These are phyloP conservation scores for Colletotrichum tropicicola DNA, from an alignment of 2,329 filamentous ascomycete genomes.

Conservation along the genomic window DNA sequence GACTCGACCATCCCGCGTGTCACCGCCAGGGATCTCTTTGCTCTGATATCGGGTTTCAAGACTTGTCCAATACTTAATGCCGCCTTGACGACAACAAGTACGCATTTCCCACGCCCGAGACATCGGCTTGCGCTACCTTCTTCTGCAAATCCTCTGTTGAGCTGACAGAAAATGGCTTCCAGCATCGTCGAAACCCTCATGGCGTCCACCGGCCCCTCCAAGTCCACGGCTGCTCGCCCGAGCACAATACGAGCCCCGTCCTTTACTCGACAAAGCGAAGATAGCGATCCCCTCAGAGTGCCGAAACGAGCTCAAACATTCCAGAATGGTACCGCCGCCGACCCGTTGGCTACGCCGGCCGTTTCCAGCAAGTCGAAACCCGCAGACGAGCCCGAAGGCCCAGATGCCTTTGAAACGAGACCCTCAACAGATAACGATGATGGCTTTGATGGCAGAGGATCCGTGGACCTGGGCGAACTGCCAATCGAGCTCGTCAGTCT, in stretches of 20 bases:
- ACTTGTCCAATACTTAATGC: constrained; percentile 22
- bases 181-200: constrained; percentile 37
- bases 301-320: constrained; percentile 58
- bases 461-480: constrained; percentile 84
- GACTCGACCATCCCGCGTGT: constrained; percentile 17
- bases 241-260: constrained; percentile 41
- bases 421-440: constrained; percentile 54
- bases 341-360: constrained; percentile 30
- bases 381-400: constrained; percentile 39
- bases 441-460: constrained; percentile 57
- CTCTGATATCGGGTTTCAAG: constrained; percentile 31
- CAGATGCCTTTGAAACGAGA: constrained; percentile 60
- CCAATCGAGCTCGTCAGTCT: constrained; percentile 93
- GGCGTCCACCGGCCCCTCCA: constrained; percentile 41
- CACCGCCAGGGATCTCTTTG: constrained; percentile 24
- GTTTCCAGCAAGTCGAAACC: constrained; percentile 13
- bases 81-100: constrained; percentile 15
- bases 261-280: constrained; percentile 38
- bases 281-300: constrained; percentile 41
- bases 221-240: constrained; percentile 41
- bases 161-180: constrained; percentile 24
- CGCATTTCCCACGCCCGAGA: not conserved
- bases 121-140: not conserved
- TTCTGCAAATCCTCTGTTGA: not conserved
- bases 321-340: constrained; percentile 47